Conservation (phyloP, 345 rosid species). For the Linum usitatissimum region DNA sequence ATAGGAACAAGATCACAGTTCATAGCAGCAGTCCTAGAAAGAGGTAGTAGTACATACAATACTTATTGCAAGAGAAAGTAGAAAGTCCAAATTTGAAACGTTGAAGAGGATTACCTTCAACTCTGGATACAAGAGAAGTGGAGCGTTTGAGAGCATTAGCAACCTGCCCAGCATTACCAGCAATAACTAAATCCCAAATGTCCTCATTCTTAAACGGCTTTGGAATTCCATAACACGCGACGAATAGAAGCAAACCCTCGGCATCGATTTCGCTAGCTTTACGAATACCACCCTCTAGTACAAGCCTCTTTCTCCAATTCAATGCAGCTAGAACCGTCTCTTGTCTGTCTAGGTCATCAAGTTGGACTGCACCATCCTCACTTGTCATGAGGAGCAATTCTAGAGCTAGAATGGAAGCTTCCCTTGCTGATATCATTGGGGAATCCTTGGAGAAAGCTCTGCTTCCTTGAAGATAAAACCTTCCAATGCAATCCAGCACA, state of each 20-base stretch:
- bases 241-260: slow-evolving; percentile 54
- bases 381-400: slow-evolving; percentile 41
- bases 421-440: slow-evolving; percentile 37
- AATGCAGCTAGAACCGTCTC: slow-evolving; percentile 46
- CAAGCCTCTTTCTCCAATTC: slow-evolving; percentile 58
- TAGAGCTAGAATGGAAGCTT: slow-evolving; percentile 41
- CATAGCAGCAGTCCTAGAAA: too few species aligned
- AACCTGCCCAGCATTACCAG: slow-evolving; percentile 33
- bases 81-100: background rate
- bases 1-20: too few species aligned
- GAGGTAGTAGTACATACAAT: too few species aligned
- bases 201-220: slow-evolving; percentile 33
- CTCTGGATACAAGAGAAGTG: slow-evolving; percentile 26
- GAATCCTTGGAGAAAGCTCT: slow-evolving; percentile 41
- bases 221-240: slow-evolving; percentile 64
- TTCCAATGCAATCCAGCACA: slow-evolving; percentile 60
- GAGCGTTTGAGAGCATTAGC: slow-evolving; percentile 35
- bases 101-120: slow-evolving; percentile 34
- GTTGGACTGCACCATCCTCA: background rate
- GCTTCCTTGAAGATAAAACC: slow-evolving; percentile 49
- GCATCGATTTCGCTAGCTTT: slow-evolving; percentile 45
- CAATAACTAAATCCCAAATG: slow-evolving; percentile 42
- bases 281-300: slow-evolving; percentile 47
- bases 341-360: background rate
- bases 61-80: background rate